Conservation (phyloP, 176 grass and related monocot genomes). For the barley (Hordeum vulgare) region DNA sequence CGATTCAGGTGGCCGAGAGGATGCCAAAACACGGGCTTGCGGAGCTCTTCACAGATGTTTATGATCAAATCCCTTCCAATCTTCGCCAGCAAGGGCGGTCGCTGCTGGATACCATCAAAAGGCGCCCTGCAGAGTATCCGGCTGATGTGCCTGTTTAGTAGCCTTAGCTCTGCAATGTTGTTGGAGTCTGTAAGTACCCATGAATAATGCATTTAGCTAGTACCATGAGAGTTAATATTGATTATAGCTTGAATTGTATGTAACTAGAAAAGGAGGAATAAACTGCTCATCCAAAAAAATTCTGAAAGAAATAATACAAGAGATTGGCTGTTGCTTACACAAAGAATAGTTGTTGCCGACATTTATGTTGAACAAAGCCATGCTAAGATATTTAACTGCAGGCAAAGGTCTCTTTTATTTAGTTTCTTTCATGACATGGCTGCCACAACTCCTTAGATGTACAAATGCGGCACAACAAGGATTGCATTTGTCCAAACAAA, state of each 20-base stretch:
- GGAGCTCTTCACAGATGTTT: slow-evolving; percentile 89
- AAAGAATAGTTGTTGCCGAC: background rate
- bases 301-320: background rate
- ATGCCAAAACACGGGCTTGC: slow-evolving; percentile 45
- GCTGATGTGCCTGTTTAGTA: slow-evolving; percentile 65
- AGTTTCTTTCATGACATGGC: background rate
- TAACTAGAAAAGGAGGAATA: background rate
- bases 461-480: background rate
- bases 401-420: background rate
- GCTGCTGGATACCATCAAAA: slow-evolving; percentile 64
- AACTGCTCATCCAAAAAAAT: slow-evolving; percentile 6
- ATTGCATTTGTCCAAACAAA: background rate
- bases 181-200: slow-evolving; percentile 9
- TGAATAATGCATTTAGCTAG: slow-evolving; percentile 10
- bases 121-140: slow-evolving; percentile 64
- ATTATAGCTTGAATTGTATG: background rate
- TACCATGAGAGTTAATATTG: slow-evolving; percentile 3
- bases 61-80: slow-evolving; percentile 76
- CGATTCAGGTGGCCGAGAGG: slow-evolving; percentile 90
- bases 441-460: background rate
- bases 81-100: slow-evolving; percentile 57
- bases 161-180: background rate
- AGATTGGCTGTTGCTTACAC: background rate
- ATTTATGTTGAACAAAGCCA: background rate
- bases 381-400: background rate